A percentile compares a stretch with the other conserved stretches of the same genome.
Conservation (phyloP, 495 filamentous ascomycete genomes). For the Aspergillus incahuasiensis region DNA sequence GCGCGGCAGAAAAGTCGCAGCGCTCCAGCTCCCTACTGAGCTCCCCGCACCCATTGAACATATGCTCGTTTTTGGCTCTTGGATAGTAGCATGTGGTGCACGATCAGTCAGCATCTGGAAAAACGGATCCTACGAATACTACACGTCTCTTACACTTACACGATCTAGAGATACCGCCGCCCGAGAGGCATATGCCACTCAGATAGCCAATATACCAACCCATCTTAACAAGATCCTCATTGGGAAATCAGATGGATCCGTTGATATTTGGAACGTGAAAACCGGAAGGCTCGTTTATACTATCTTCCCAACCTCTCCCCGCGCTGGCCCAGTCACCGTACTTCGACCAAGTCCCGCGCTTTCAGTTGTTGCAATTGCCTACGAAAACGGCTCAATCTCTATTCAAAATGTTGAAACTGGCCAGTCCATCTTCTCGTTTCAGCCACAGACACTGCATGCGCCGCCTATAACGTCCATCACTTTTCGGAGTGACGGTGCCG, state of each 20-base stretch:
- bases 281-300: constrained; percentile 86
- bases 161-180: constrained; percentile 36
- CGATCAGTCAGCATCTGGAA: constrained; percentile 86
- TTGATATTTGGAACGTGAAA: constrained; percentile 96
- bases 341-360: constrained; percentile 78
- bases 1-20: constrained; percentile 79
- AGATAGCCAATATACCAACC: constrained; percentile 79
- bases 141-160: constrained; percentile 67
- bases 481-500: constrained; percentile 86
- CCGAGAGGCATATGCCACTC: constrained; percentile 61
- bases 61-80: constrained; percentile 80
- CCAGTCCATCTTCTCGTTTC: constrained; percentile 60
- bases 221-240: constrained; percentile 94
- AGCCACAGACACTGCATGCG: constrained; percentile 48
- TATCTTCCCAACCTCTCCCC: constrained; percentile 61
- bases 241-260: constrained; percentile 76
- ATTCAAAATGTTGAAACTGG: constrained; percentile 79
- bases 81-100: constrained; percentile 77
- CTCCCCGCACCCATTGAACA: constrained; percentile 66
- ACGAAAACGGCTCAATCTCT: constrained; percentile 68
- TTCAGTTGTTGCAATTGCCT: constrained; percentile 82
- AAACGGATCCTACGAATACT: constrained; percentile 75
- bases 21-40: constrained; percentile 59
- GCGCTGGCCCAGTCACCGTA: constrained; percentile 71
- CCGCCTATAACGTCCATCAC: constrained; percentile 70